phyloP scores from a whole-genome alignment of 305 asterid species.

The Coffea humblotiana region DNA sequence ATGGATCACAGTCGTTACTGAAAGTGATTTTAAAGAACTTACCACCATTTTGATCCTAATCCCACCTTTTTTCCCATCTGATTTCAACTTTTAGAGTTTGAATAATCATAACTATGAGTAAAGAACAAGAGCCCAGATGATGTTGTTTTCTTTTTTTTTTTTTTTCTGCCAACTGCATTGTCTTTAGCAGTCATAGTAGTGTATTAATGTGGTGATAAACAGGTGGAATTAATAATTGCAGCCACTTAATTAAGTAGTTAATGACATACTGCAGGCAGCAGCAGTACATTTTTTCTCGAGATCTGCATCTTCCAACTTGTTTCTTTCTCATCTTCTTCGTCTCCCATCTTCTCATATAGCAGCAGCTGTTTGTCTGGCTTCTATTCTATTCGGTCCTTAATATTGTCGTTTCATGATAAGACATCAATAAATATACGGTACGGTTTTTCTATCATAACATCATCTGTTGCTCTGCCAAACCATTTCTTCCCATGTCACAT shows the following conservation, averaged over 20 bases:
- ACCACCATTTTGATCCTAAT: not conserved
- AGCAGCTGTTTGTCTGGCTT: not conserved
- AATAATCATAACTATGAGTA: not conserved
- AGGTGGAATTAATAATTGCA: not conserved
- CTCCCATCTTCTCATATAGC: too few relatives aligned
- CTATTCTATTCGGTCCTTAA: not conserved
- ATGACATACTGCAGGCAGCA: not conserved
- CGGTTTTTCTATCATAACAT: not conserved
- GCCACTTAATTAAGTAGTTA: not conserved
- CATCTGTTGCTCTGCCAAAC: not conserved
- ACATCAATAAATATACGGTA: not conserved
- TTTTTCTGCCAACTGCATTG: not conserved
- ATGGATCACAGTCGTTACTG: not conserved
- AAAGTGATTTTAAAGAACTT: not conserved
- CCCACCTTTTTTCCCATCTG: not conserved
- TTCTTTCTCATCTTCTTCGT: not conserved
- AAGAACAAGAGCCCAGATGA: not conserved
- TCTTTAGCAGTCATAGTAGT: not conserved
- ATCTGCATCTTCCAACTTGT: not conserved
- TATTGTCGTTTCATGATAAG: not conserved
- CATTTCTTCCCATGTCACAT: not conserved
- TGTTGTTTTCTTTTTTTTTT: not conserved
- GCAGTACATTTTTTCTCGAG: not conserved
- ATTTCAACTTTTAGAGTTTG: not conserved
- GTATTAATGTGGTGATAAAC: not conserved